Evolutionary conservation across 164 flowering plant species (phyloP).

Genomic region (Protea cynaroides): DNA sequence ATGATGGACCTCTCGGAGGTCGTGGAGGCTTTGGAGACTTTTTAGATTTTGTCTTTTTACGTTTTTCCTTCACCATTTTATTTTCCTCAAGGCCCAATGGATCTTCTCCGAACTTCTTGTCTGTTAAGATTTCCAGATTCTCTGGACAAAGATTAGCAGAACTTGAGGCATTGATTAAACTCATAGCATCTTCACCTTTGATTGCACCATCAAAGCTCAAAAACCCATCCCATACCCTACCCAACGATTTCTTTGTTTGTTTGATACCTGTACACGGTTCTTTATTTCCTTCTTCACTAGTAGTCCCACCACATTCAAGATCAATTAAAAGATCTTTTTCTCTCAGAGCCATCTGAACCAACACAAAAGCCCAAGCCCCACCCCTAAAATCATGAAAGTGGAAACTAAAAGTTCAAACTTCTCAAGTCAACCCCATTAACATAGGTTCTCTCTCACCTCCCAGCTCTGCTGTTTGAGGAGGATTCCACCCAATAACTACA

Average conservation of each 20-base stretch:
- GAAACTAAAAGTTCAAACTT: not conserved
- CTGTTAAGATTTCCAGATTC: slow-evolving; percentile 14
- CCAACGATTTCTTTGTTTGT: slow-evolving; percentile 16
- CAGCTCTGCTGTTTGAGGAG: too few species aligned
- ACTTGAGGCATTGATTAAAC: slow-evolving; percentile 13
- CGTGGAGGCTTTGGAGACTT: slow-evolving; percentile 64
- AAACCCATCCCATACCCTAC: slow-evolving; percentile 22
- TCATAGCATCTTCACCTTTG: slow-evolving; percentile 25
- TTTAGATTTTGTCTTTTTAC: slow-evolving; percentile 38
- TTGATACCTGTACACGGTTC: slow-evolving; percentile 9
- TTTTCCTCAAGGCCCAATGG: slow-evolving; percentile 19
- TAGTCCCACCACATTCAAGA: slow-evolving; percentile 45
- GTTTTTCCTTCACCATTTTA: slow-evolving; percentile 37
- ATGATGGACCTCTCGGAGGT: slow-evolving; percentile 58
- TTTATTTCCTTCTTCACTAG: slow-evolving; percentile 15
- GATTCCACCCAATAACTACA: too few species aligned
- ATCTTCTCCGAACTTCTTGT: slow-evolving; percentile 8
- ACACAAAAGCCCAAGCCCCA: slow-evolving; percentile 6
- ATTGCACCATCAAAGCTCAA: slow-evolving; percentile 20
- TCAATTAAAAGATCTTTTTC: slow-evolving; percentile 32
- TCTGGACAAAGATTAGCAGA: slow-evolving; percentile 15
- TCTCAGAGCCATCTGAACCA: slow-evolving; percentile 29
- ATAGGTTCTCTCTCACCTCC: not conserved
- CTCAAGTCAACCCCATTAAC: not conserved
- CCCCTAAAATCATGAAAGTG: not conserved